These are phyloP conservation scores for Coemansia sp. DNA, from an alignment of 192 early-diverging fungal genomes.

Conservation along the genomic window DNA sequence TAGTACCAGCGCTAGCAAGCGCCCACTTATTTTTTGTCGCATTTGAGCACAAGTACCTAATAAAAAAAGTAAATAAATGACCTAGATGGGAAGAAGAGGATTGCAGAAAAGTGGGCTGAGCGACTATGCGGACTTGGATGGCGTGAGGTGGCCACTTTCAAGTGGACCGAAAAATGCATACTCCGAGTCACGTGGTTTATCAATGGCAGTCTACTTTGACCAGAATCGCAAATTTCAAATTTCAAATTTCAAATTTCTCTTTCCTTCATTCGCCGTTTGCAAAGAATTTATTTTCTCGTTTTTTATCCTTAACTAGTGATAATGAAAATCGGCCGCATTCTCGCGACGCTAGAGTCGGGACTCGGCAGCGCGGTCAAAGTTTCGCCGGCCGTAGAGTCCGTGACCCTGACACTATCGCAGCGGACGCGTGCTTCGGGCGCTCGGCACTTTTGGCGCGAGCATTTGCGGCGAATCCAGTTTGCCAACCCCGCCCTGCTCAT, in stretches of 20 bases:
- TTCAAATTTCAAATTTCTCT: neutral
- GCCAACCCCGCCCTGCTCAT: conserved; percentile 52
- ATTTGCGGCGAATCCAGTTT: conserved; percentile 53
- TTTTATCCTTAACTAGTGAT: neutral
- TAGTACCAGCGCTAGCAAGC: conserved; percentile 5
- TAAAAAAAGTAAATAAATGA: too few species aligned
- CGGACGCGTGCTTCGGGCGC: conserved; percentile 50
- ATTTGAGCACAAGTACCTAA: too few species aligned
- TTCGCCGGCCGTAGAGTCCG: conserved; percentile 34
- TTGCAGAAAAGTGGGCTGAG: too few species aligned
- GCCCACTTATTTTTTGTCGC: too few species aligned
- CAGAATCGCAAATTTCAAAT: too few species aligned
- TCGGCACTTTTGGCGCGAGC: conserved; percentile 54
- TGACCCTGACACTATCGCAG: conserved; percentile 56
- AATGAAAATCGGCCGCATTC: conserved; percentile 52
- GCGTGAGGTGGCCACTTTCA: too few species aligned
- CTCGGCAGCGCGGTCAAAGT: conserved; percentile 36
- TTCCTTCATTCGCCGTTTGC: neutral
- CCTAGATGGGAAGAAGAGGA: too few species aligned
- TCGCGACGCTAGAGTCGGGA: conserved; percentile 41
- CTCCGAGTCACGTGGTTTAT: conserved; percentile 1
- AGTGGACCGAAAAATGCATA: too few species aligned
- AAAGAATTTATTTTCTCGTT: neutral
- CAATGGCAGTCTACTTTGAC: too few species aligned
- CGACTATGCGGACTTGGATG: too few species aligned